Percentiles rank a stretch among this genome's conserved stretches.
phyloP scores from a whole-genome alignment of 352 stramenopile genomes.

The Phytophthora pluvialis region DNA sequence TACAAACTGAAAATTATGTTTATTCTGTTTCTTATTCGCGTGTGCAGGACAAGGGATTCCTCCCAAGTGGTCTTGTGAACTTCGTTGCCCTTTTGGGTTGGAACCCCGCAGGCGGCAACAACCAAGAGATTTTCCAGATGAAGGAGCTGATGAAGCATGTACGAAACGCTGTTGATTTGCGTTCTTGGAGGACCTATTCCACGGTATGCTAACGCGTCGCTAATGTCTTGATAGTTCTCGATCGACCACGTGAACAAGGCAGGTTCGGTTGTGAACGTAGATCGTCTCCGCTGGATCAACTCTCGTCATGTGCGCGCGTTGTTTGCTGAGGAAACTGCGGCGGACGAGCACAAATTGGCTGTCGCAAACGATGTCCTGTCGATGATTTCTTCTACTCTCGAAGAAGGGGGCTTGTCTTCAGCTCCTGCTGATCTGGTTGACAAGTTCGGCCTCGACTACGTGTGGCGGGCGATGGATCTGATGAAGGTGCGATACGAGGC shows the following conservation, averaged over 20 bases:
- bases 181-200: neutral
- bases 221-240: constrained; percentile 60
- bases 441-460: constrained; percentile 69
- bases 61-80: constrained; percentile 97
- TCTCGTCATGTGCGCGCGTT: constrained; percentile 84
- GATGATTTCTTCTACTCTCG: constrained; percentile 61
- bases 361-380: constrained; percentile 72
- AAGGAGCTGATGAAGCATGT: constrained; percentile 89
- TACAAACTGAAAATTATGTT: neutral
- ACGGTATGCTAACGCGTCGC: neutral
- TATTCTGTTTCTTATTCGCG: neutral
- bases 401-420: constrained; percentile 37
- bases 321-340: constrained; percentile 59
- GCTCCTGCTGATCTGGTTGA: constrained; percentile 45
- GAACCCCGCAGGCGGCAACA: constrained; percentile 95
- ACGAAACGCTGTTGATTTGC: constrained; percentile 8
- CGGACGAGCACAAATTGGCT: constrained; percentile 45
- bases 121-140: constrained; percentile 97
- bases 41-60: constrained; percentile 92
- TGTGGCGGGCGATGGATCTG: constrained; percentile 76
- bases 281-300: constrained; percentile 90
- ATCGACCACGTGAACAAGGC: constrained; percentile 90
- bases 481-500: constrained; percentile 66
- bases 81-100: constrained; percentile 98
- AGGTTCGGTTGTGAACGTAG: constrained; percentile 87